These are phyloP conservation scores for Globisporangium abappressorium DNA, from an alignment of 352 stramenopile species.

Conservation along the genomic window DNA sequence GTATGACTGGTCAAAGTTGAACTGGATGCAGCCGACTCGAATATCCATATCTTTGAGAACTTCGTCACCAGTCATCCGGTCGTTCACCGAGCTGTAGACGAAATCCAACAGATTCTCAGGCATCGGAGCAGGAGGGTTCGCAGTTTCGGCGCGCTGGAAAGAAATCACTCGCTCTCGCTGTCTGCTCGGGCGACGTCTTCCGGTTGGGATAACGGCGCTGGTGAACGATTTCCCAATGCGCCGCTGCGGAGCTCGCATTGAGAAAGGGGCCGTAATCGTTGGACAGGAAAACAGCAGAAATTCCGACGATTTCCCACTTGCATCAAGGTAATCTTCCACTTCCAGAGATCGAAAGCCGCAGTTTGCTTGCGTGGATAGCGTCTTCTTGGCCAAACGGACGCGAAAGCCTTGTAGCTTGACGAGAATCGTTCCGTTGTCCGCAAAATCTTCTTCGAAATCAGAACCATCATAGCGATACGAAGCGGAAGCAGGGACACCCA, in stretches of 20 bases:
- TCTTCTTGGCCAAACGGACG: slow-evolving; percentile 76
- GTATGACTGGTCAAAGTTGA: slow-evolving; percentile 86
- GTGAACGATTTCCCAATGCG: slow-evolving; percentile 32
- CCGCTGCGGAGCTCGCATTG: slow-evolving; percentile 46
- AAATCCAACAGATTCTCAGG: slow-evolving; percentile 67
- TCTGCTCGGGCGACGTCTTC: slow-evolving; percentile 28
- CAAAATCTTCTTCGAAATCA: slow-evolving; percentile 55
- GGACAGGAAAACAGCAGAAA: slow-evolving; percentile 81
- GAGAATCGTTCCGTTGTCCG: slow-evolving; percentile 65
- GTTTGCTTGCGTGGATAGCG: slow-evolving; percentile 71
- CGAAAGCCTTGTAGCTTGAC: slow-evolving; percentile 82
- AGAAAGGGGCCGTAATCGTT: slow-evolving; percentile 62
- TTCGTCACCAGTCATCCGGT: slow-evolving; percentile 57
- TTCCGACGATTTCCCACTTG: slow-evolving; percentile 56
- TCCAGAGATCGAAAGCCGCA: slow-evolving; percentile 69
- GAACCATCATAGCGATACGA: slow-evolving; percentile 61
- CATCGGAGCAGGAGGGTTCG: slow-evolving; percentile 17
- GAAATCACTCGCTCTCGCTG: slow-evolving; percentile 70
- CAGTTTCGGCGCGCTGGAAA: slow-evolving; percentile 33
- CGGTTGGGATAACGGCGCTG: slow-evolving; percentile 19
- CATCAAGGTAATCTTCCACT: slow-evolving; percentile 72
- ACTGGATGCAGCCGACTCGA: slow-evolving; percentile 68
- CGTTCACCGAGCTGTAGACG: slow-evolving; percentile 49
- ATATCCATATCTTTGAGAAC: slow-evolving; percentile 59
- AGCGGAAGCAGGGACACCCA: slow-evolving; percentile 37